Conservation (phyloP, 2,329 filamentous ascomycete genomes). For the Neonectria faginata region DNA sequence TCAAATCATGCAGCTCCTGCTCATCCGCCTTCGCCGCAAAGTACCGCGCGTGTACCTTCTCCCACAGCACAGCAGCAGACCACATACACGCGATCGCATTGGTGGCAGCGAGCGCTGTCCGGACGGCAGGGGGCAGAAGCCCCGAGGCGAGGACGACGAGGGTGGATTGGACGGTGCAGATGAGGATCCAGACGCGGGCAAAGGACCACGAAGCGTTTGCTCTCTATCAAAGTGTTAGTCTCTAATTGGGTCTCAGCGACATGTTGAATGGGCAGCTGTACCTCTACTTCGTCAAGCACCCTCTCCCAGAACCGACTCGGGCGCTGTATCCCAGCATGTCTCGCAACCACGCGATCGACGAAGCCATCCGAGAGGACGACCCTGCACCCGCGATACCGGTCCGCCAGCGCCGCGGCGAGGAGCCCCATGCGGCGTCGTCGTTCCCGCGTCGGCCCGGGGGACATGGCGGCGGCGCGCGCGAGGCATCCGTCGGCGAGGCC, state of each 20-base stretch:
- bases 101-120: constrained; percentile 19
- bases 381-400: constrained; percentile 15
- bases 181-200: constrained; percentile 25
- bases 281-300: constrained; percentile 34
- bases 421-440: constrained; percentile 24
- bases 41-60: constrained; percentile 29
- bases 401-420: constrained; percentile 23
- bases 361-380: constrained; percentile 27
- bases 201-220: constrained; percentile 29
- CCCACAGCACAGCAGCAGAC: constrained; percentile 27
- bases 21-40: constrained; percentile 29
- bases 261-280: background rate
- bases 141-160: constrained; percentile 8
- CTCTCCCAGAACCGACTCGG: constrained; percentile 33
- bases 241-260: background rate
- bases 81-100: constrained; percentile 28
- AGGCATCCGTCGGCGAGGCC: constrained; percentile 28
- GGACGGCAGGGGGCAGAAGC: constrained; percentile 14
- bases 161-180: constrained; percentile 22
- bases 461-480: constrained; percentile 11
- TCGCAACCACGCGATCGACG: constrained; percentile 13
- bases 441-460: constrained; percentile 11
- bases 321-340: constrained; percentile 15
- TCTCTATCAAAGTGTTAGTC: constrained; percentile 17
- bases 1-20: constrained; percentile 34